Conservation (phyloP, 805 yeast genomes). For the Myxozyma melibiosi region DNA sequence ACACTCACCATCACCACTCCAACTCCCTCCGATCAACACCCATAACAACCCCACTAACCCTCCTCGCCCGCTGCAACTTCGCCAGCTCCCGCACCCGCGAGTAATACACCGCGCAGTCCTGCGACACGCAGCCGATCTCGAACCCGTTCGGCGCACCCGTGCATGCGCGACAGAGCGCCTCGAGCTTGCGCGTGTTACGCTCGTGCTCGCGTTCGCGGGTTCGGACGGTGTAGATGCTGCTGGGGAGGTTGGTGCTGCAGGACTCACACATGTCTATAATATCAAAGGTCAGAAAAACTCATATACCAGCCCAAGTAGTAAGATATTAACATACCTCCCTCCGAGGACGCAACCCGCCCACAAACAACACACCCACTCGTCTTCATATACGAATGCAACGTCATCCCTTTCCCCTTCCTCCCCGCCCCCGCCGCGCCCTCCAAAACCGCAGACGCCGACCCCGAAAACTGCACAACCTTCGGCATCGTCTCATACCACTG, state of each 20-base stretch:
- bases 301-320: constrained; percentile 7
- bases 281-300: constrained; percentile 23
- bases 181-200: constrained; percentile 28
- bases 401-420: neutral
- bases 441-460: neutral
- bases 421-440: neutral
- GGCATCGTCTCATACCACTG: constrained; percentile 80
- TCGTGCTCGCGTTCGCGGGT: constrained; percentile 29
- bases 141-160: constrained; percentile 40
- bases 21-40: neutral
- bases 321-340: constrained; percentile 23
- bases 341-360: neutral
- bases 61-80: constrained; percentile 1
- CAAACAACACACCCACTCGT: constrained; percentile 29
- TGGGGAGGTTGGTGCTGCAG: constrained; percentile 18
- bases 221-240: constrained; percentile 25
- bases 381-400: constrained; percentile 27
- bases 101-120: constrained; percentile 67
- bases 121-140: constrained; percentile 54
- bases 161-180: constrained; percentile 40
- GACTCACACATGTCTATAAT: constrained; percentile 29
- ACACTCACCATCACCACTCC: neutral
- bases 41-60: neutral
- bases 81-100: constrained; percentile 49
- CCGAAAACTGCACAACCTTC: constrained; percentile 36